phyloP scores from a whole-genome alignment of 768 basidiomycete genomes.

The Mycena belliarum region DNA sequence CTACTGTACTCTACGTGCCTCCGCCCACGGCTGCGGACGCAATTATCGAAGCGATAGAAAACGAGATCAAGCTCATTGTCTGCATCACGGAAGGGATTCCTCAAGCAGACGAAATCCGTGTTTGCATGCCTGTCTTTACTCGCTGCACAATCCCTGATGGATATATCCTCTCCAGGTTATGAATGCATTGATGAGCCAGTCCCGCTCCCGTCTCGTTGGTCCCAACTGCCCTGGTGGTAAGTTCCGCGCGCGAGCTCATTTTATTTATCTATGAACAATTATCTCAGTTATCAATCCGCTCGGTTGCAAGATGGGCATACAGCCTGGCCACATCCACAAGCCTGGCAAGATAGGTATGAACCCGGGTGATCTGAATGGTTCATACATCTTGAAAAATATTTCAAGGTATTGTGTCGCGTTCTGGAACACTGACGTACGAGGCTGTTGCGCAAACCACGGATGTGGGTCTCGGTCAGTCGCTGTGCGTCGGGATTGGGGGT shows the following conservation, averaged over 20 bases:
- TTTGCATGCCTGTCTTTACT: conserved; percentile 33
- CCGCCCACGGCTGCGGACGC: conserved; percentile 96
- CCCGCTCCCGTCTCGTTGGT: conserved; percentile 92
- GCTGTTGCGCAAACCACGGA: conserved; percentile 97
- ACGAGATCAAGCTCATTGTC: conserved; percentile 96
- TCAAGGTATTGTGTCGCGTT: conserved; percentile 90
- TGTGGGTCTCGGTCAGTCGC: conserved; percentile 93
- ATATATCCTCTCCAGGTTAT: conserved; percentile 57
- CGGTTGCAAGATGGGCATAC: conserved; percentile 99
- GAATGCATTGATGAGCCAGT: conserved; percentile 93
- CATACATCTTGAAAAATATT: neutral
- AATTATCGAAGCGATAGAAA: conserved; percentile 98
- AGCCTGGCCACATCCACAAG: conserved; percentile 95
- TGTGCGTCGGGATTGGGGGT: conserved; percentile 97
- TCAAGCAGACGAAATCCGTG: conserved; percentile 93
- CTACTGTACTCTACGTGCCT: conserved; percentile 95
- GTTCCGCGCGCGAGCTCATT: conserved; percentile 9
- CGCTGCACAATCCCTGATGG: neutral
- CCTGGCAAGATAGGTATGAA: conserved; percentile 90
- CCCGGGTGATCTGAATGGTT: neutral
- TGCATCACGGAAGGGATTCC: conserved; percentile 99
- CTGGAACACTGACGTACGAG: conserved; percentile 96
- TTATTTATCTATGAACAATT: neutral
- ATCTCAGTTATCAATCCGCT: conserved; percentile 83
- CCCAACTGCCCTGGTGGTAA: conserved; percentile 93